Base-by-base conservation (phyloP, 2,329 filamentous ascomycete genomes). In the Penicillium sp. region DNA sequence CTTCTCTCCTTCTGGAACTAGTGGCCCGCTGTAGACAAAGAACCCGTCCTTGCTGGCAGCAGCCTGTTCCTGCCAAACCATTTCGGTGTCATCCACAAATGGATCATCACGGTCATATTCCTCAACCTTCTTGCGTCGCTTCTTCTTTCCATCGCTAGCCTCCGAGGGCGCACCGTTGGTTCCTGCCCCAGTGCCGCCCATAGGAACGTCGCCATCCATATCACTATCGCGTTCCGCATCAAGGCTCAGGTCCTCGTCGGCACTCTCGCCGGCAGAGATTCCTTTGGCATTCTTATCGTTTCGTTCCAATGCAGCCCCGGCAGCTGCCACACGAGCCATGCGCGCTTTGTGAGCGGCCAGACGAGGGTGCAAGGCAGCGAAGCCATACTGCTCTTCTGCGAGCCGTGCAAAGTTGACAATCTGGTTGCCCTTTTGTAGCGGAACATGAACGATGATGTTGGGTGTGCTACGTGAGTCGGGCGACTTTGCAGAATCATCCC, bases 11-110 rank as follows among this genome's bases (percentile, higher is more conserved):
- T 96, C 91, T 5, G 89, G 89, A 22, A 97, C 84, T 44, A 99
- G 79, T 9, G 93, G 93, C 4, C 94, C 94, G 58, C 90, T 95
- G 75, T 97, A 99, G 1, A 99, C 94, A 71, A 97, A 99, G 78
- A 97, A 99, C 1, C 94, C 94, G 70, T 97, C 94, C 65, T 93
- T 90, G 63, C 90, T 93, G 44, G 94, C 92, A 5, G 93, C 91
- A 7, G 93, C 93, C 70, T 96, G 90, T 68, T 96, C 91, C 74
- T 97, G 91, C 93, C 93, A 97, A 0, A 95, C 82, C 69, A 97
- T 75, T 72, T 99, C 94, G 1, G 91, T 95, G 70, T 99, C 94
- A 67, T 99, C 94, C 53, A 88, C 85, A 67, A 88, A 88, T 42
- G 85, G 84, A 61, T 88, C 85, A 50, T 86, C 84, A 56, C 84